These are phyloP conservation scores for Papiliotrema laurentii DNA, from an alignment of 1,284 basidiomycete species.

Conservation along the genomic window DNA sequence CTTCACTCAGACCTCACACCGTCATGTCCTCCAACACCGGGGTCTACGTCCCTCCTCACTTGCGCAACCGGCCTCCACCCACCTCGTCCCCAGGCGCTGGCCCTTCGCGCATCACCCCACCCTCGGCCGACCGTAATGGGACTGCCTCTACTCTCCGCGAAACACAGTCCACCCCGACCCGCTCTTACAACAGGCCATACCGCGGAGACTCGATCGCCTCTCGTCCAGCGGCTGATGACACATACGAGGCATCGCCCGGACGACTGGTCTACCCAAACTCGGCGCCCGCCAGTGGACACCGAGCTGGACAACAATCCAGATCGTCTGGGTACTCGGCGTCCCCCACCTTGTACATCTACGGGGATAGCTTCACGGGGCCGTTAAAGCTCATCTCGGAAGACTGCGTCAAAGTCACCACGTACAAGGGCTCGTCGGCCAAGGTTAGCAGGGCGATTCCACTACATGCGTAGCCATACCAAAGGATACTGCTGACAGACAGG, in stretches of 20 bases:
- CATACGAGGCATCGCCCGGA: not conserved
- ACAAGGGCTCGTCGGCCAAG: constrained; percentile 45
- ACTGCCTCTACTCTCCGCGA: not conserved
- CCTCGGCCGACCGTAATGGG: not conserved
- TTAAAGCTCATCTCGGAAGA: constrained; percentile 35
- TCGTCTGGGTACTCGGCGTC: no score
- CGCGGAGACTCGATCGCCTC: no score
- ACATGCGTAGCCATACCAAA: no score
- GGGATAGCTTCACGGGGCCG: constrained; percentile 43
- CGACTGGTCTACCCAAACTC: not conserved
- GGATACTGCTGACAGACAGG: constrained; percentile 26
- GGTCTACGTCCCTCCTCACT: constrained; percentile 35
- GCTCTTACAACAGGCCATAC: no score
- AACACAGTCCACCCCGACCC: no score
- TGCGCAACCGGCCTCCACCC: constrained; percentile 24
- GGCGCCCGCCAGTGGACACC: not conserved
- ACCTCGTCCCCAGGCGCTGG: constrained; percentile 6
- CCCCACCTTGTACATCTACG: constrained; percentile 33
- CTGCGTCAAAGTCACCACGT: constrained; percentile 28
- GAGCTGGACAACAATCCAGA: no score
- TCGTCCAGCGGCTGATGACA: not conserved
- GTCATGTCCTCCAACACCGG: constrained; percentile 3
- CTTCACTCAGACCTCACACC: no score
- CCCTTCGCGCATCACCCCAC: not conserved
- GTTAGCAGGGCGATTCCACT: constrained; percentile 11